Base-by-base conservation (phyloP, 176 grass and related monocot species). In the Musa troglodytarum region DNA sequence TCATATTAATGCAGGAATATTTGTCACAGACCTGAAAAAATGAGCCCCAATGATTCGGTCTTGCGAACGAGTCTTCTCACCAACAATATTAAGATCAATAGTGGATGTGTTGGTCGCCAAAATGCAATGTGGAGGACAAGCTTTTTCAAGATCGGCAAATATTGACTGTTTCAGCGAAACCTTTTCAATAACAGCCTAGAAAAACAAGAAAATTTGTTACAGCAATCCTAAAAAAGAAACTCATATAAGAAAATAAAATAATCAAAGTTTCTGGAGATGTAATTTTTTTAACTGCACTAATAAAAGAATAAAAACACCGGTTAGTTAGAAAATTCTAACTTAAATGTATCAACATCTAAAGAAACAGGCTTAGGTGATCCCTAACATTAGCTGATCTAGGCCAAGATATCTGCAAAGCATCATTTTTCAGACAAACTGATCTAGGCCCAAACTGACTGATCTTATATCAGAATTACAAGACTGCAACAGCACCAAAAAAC, bases 111-210 rank as follows among this genome's bases (percentile, higher is more conserved):
- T 99, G 50, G 86, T 84, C 71, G 95, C 95, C 82, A 99, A 85
- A 84, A 99, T 94, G 85, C 95, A 99, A 83, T 94, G 90, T 67
- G 76, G 53, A 11, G 91, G 95, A 67, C 90, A 99, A 17, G 84
- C 24, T 75, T 80, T 92, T 79, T 99, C 95, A 58, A 99, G 78
- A 76, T 99, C 95, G 87, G 88, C 65, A 92, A 99, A 99, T 82
- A 99, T 99, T 64, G 88, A 89, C 79, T 99, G 95, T 83, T 99
- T 99, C 82, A 99, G 85, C 61, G 90, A 81, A 82, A 99, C 34
- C 76, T 99, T 99, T 82, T 99, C 95, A 57, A 99, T 89, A 76
- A 99, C 95, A 79, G 95, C 95, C 95, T 99, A 79, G 69, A 86
- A 61, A 20, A 79, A 79, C 11, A 80, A 34, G 52, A 53, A 78